Evolutionary conservation across 1,139 yeast genomes (phyloP).

Genomic region (Schwanniomyces etchellsii): DNA sequence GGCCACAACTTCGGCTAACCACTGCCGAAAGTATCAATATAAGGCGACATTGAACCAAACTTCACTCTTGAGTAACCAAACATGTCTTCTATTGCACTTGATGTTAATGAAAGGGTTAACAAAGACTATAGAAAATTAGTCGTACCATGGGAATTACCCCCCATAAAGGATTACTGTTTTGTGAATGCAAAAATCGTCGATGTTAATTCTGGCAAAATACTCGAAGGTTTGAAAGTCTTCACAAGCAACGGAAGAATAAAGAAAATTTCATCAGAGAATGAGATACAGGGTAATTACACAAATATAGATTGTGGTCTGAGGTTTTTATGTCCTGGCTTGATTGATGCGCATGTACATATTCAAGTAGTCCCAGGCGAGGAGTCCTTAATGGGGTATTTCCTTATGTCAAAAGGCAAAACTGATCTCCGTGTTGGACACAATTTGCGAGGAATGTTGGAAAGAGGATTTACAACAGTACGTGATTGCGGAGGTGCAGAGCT

Average conservation of each 20-base stretch:
- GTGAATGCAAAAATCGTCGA: slow-evolving; percentile 12
- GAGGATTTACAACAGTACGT: not conserved
- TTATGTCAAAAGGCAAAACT: not conserved
- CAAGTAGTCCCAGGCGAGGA: not conserved
- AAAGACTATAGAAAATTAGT: slow-evolving; percentile 11
- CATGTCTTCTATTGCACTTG: no score
- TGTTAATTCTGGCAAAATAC: slow-evolving; percentile 8
- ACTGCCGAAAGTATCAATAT: no score
- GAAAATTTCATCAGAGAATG: slow-evolving; percentile 2
- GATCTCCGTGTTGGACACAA: not conserved
- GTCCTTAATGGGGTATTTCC: not conserved
- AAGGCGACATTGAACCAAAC: no score
- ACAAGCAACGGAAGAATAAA: slow-evolving; percentile 11
- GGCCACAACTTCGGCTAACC: no score
- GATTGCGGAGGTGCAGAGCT: slow-evolving; percentile 11
- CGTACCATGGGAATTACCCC: slow-evolving; percentile 15
- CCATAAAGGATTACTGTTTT: slow-evolving; percentile 10
- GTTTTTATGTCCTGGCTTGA: slow-evolving; percentile 15
- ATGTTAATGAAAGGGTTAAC: slow-evolving; percentile 11
- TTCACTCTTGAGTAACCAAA: no score
- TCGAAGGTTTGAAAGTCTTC: slow-evolving; percentile 9
- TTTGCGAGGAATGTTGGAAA: not conserved
- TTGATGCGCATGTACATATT: slow-evolving; percentile 17
- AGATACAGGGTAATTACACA: slow-evolving; percentile 3
- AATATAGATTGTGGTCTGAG: slow-evolving; percentile 14